Evolutionary conservation across 1,139 yeast species (phyloP), one percentile per base, ranked within the genome.

Genomic region (Saccharomyces hybrid): DNA sequence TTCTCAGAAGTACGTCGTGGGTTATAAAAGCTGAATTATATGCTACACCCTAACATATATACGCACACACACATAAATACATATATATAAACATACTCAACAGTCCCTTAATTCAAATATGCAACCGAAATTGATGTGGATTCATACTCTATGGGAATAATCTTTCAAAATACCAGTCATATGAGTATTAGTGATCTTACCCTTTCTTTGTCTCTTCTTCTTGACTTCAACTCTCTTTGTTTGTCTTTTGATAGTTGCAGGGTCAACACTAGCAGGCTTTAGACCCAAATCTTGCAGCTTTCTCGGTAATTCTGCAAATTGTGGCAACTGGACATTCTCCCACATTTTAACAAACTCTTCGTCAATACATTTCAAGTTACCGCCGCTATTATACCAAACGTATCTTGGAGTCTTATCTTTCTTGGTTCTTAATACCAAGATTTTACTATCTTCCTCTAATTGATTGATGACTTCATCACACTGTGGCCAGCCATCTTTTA

Each of bases 231-330:
- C 70, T 50, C 63, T 63, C 2, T 71, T 63, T 68, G 87, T 82
- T 61, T 81, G 86, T 61, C 81, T 82, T 68, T 83, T 84, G 70
- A 86, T 86, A 38, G 88, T 81, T 48, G 88, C 88, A 13, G 99
- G 99, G 69, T 95, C 99, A n/a, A 93, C 95, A 63, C 95, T 88
- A 0, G 99, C 91, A 5, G 99, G 99, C 70, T 91, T 95, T 69
- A 93, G 79, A 28, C 97, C 95, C 57, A 88, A 84, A 61, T 84
- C 90, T 56, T 86, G 80, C 59, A 95, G 77, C 54, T 84, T 82
- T 54, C 84, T 82, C 47, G 95, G 96, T 61, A 95, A 75, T 56
- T 85, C 90, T 54, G 88, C 86, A 25, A 85, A 82, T 31, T 85
- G 85, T 2, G 99, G 99, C 31, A 93, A 78, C 64, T 83, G 84